Evolutionary conservation across 2,329 filamentous ascomycete genomes (phyloP), one percentile per base, ranked within the genome.

Genomic region (Aspergillus melleus): DNA sequence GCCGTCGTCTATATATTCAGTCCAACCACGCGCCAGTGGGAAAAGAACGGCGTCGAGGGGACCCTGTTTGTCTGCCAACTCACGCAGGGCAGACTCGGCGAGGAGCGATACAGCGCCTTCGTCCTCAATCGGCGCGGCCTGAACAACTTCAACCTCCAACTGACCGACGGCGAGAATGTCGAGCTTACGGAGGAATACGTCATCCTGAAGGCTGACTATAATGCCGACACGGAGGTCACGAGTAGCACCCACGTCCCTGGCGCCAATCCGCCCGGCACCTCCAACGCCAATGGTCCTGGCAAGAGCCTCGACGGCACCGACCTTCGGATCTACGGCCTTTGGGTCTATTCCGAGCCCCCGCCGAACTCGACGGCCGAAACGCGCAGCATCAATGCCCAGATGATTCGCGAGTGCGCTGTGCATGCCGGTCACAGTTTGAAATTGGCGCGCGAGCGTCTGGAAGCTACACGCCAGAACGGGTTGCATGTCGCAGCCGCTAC

Each of bases 1-100:
- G 90, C 90, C 26, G 91, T 95, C 39, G 84, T 97, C 66, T 98
- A 97, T 81, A 85, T 84, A 52, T 95, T 96, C 79, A 86, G 83
- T 62, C 81, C 86, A 51, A 77, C 82, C 4, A 83, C 86, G 2
- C 80, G 84, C 55, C 78, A 81, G 61, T 98, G 95, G 95, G 90
- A 95, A 72, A 96, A 96, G 80, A 86, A 85, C 50, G 90, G 88
- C 58, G 84, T 93, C 11, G 93, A 96, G 76, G 95, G 95, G 44
- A 90, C 91, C 12, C 81, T 98, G 64, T 99, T 98, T 74, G 86
- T 98, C 55, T 96, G 91, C 80, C 84, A 90, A 64, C 77, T 88
- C 61, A 65, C 70, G 57, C 66, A 82, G 77, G 63, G 78, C 52
- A 42, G 68, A 36, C 60, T 76, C 62, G 80, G 68, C 67, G 86